Conservation (phyloP, 345 rosid genomes). For the Iberis pinnata region DNA sequence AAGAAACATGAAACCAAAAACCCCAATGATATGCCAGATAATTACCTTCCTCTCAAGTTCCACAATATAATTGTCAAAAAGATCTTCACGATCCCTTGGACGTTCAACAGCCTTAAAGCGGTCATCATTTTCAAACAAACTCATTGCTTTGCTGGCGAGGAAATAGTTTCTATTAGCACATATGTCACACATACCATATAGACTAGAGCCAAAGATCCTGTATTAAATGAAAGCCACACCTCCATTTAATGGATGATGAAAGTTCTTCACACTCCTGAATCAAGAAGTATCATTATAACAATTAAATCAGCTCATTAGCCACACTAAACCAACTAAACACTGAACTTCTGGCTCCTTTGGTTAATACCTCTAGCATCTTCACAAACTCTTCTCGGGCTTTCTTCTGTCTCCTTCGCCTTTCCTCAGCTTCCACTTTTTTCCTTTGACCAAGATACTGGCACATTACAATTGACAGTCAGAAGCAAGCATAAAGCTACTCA, state of each 20-base stretch:
- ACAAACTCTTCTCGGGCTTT: constrained; percentile 85
- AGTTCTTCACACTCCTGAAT: constrained; percentile 80
- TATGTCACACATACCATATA: constrained; percentile 5
- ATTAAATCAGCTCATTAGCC: constrained; percentile 13
- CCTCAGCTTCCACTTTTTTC: constrained; percentile 91
- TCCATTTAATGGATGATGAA: constrained; percentile 84
- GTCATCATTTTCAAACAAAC: constrained; percentile 85
- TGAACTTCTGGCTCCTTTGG: constrained; percentile 8
- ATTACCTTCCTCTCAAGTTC: constrained; percentile 93
- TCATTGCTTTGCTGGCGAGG: constrained; percentile 69
- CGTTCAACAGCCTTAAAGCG: constrained; percentile 93
- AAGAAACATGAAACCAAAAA: not conserved
- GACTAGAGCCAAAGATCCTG: constrained; percentile 7
- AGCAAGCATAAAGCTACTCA: constrained; percentile 13
- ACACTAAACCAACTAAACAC: constrained; percentile 3
- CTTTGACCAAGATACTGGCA: constrained; percentile 92
- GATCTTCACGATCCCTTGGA: constrained; percentile 81
- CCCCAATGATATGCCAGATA: not conserved
- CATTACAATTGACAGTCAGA: constrained; percentile 16
- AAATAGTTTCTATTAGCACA: constrained; percentile 29
- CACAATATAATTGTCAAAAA: constrained; percentile 73
- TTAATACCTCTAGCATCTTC: constrained; percentile 88
- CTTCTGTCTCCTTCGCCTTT: constrained; percentile 87
- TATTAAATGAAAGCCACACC: constrained; percentile 39
- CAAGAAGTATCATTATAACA: constrained; percentile 25